Evolutionary conservation across 257 asterid species (phyloP), one percentile per base, ranked within the genome.

Genomic region (Striga asiatica): DNA sequence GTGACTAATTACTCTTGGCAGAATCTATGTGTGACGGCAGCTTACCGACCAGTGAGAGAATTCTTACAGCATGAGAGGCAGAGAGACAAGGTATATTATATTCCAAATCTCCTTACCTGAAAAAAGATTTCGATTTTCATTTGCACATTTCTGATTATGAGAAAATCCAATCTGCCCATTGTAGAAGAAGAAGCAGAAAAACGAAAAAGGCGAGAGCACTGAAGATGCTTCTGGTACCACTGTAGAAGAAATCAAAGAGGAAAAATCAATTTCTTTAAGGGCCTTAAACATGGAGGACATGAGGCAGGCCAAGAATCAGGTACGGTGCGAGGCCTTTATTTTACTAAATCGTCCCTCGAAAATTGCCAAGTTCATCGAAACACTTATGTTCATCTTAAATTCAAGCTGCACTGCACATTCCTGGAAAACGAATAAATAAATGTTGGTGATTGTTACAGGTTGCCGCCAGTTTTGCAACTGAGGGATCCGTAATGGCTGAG

Each of bases 31-130:
- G 52, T 79, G 3, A 83, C 95, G 50, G 94, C 97, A 69, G 97
- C 97, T 39, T 89, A 83, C 64, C 87, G 89, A 54, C 95, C 97
- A 35, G 84, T 88, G 37, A 81, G 94, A 21, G 97, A 89, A 71
- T 67, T 85, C 37, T 83, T 89, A 71, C 74, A 74, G 61, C 85
- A 79, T 47, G 97, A 89, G 76, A 70, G 79, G 59, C 71, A 60
- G 7, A 81, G 74, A 56, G 79, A 73, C 24, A 62, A 75, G 32
- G 94, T 84, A 37, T n/a, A n/a, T n/a, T n/a, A n/a, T n/a, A n/a
- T n/a, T n/a, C n/a, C n/a, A n/a, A n/a, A n/a, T n/a, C n/a, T n/a
- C n/a, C n/a, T n/a, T n/a, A n/a, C n/a, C n/a, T n/a, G n/a, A n/a
- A n/a, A n/a, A n/a, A n/a, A n/a, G n/a, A n/a, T n/a, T n/a, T n/a